Evolutionary conservation across 148 eudicot species (phyloP).

Genomic region (Vaccinium myrtillus): DNA sequence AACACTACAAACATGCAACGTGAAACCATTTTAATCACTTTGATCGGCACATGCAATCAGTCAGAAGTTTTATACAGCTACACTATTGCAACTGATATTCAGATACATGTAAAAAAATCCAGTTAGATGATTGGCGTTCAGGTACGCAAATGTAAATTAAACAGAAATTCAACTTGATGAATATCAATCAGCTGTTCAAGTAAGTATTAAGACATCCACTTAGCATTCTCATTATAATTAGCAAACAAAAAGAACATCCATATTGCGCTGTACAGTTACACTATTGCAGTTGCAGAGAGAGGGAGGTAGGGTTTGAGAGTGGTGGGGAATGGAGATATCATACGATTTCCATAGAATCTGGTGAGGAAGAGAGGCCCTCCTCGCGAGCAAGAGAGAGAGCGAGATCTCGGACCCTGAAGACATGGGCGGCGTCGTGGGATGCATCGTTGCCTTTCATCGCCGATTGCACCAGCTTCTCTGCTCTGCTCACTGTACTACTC

Average conservation of each 20-base stretch:
- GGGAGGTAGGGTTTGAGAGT: not conserved
- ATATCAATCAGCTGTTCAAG: not conserved
- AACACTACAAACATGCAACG: not conserved
- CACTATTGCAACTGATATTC: not conserved
- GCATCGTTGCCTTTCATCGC: conserved; percentile 77
- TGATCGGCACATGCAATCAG: not conserved
- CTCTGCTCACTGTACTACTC: conserved; percentile 39
- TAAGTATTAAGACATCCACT: not conserved
- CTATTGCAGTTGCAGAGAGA: not conserved
- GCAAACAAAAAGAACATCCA: not conserved
- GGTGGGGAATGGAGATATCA: not conserved
- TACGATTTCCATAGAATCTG: conserved; percentile 68
- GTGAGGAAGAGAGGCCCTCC: conserved; percentile 57
- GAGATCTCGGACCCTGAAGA: conserved; percentile 73
- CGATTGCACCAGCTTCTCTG: conserved; percentile 64
- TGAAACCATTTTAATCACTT: not conserved
- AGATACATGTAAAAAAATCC: not conserved
- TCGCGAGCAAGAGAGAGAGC: conserved; percentile 82
- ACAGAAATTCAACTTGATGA: not conserved
- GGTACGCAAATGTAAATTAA: not conserved
- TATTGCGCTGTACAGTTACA: not conserved
- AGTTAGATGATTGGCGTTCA: not conserved
- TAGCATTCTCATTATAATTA: not conserved
- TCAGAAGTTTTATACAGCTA: not conserved
- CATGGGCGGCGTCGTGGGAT: conserved; percentile 90